A percentile compares a stretch with the other conserved stretches of the same genome.
These are phyloP conservation scores for Endocalyx cinctus DNA, from an alignment of 2,329 filamentous ascomycete genomes.

Conservation along the genomic window DNA sequence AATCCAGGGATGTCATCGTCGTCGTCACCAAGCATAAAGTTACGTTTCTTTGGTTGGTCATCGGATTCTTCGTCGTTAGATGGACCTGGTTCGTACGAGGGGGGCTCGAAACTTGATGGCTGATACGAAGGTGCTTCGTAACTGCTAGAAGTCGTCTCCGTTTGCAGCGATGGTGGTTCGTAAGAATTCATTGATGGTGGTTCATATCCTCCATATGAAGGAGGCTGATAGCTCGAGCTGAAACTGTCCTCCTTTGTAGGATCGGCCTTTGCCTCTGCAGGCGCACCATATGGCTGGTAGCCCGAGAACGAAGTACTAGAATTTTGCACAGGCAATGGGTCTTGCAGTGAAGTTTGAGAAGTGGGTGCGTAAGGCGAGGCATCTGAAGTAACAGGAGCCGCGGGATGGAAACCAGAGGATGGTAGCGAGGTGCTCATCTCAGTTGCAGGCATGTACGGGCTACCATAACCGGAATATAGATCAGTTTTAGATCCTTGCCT, in stretches of 20 bases:
- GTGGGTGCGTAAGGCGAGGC: conserved; percentile 18
- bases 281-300: conserved; percentile 9
- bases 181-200: conserved; percentile 36
- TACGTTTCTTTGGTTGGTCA: conserved; percentile 66
- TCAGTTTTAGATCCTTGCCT: conserved; percentile 24
- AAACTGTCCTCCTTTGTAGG: conserved; percentile 11
- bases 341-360: conserved; percentile 14
- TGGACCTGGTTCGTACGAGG: conserved; percentile 50
- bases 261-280: conserved; percentile 11
- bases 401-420: conserved; percentile 27
- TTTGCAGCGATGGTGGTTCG: conserved; percentile 23
- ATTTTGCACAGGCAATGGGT: conserved; percentile 10
- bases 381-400: conserved; percentile 12
- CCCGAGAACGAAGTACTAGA: conserved; percentile 3
- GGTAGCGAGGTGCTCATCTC: conserved; percentile 18
- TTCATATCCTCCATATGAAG: conserved; percentile 49
- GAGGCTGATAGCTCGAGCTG: conserved; percentile 36
- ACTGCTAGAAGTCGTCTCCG: conserved; percentile 29
- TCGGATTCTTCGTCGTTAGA: conserved; percentile 43
- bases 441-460: conserved; percentile 29
- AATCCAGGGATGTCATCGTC: conserved; percentile 60
- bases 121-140: conserved; percentile 62
- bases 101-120: conserved; percentile 54
- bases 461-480: conserved; percentile 27
- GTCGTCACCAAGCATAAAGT: conserved; percentile 78